Evolutionary conservation across 2,329 filamentous ascomycete species (phyloP), one percentile per base, ranked within the genome.

Genomic region (Lasiodiplodia theobromae): DNA sequence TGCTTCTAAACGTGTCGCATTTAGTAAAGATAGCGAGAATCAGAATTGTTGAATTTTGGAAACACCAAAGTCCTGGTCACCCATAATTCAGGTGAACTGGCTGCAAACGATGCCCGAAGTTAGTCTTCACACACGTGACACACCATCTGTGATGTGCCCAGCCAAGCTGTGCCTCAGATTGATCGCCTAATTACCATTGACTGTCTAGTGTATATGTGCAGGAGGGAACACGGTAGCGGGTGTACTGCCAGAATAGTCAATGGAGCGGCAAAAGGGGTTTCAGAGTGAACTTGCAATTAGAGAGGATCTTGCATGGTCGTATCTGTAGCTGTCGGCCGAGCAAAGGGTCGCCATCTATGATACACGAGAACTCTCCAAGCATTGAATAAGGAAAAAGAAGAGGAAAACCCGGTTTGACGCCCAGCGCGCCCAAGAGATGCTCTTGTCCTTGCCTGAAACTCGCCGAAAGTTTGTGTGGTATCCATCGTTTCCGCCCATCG

Each of bases 401-500:
- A 34, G 40, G 52, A 56, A 52, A 28, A 51, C 54, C 65, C 65
- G 56, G 54, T 49, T 40, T 52, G 65, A 67, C 65, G 65, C 65
- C 65, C 21, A 60, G 54, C 37, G 65, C 65, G 65, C 65, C 65
- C 65, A 58, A 40, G 65, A 60, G 54, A 67, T 67, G 65, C 54
- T 67, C 44, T 60, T 47, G 40, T 52, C 40, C 31, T 40, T 49
- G 65, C 65, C 65, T 60, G 44, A 57, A 60, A 60, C 53, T 58
- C 53, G 44, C 53, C 65, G 28, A 38, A 57, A 66, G 31, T 67
- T 40, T 44, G 25, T 52, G 44, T 53, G 54, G 58, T 67, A 38
- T 67, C 56, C 56, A 23, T 67, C 65, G 49, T 60, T 58, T 38
- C 54, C 65, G 54, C 51, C 56, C 54, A 51, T 67, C 53, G 40